Percentiles rank a stretch among this genome's conserved stretches.
Evolutionary conservation across 306 rosid species (phyloP).

Genomic region (Datisca glomerata): DNA sequence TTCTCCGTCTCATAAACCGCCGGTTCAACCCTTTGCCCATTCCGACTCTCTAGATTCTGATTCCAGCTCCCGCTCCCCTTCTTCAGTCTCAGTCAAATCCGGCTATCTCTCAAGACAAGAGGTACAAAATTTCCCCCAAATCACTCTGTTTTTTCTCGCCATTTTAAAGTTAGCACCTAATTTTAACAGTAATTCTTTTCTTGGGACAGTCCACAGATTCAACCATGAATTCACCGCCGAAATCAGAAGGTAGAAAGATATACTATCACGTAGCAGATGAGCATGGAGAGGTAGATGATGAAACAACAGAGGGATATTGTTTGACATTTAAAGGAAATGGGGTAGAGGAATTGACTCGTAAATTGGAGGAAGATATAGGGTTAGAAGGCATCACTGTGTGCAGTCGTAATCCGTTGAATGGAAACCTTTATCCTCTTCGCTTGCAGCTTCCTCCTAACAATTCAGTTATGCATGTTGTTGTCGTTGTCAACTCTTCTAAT

Average conservation of each 20-base stretch:
- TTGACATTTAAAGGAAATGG: constrained; percentile 64
- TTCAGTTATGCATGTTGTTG: constrained; percentile 56
- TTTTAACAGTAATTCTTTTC: constrained; percentile 1
- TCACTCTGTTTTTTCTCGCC: neutral
- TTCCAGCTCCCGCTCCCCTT: constrained; percentile 26
- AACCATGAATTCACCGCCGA: constrained; percentile 30
- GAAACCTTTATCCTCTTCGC: constrained; percentile 70
- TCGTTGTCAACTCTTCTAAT: constrained; percentile 47
- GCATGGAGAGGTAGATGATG: constrained; percentile 64
- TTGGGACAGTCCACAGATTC: constrained; percentile 43
- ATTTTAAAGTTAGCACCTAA: too few relatives aligned
- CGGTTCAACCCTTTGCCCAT: constrained; percentile 31
- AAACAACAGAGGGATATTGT: constrained; percentile 31
- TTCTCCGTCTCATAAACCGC: constrained; percentile 18
- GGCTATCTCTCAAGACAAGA: constrained; percentile 27
- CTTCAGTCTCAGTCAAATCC: constrained; percentile 24
- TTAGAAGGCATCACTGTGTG: constrained; percentile 63
- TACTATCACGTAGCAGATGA: constrained; percentile 78
- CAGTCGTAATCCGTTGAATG: constrained; percentile 60
- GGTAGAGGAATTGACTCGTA: constrained; percentile 59
- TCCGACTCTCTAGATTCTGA: constrained; percentile 54
- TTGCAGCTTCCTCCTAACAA: constrained; percentile 95
- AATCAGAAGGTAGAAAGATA: constrained; percentile 59
- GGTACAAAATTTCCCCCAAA: constrained; percentile 23
- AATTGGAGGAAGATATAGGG: constrained; percentile 74